Base-by-base conservation (phyloP, 1,284 basidiomycete genomes). In the Mrakiaceae sp. region DNA sequence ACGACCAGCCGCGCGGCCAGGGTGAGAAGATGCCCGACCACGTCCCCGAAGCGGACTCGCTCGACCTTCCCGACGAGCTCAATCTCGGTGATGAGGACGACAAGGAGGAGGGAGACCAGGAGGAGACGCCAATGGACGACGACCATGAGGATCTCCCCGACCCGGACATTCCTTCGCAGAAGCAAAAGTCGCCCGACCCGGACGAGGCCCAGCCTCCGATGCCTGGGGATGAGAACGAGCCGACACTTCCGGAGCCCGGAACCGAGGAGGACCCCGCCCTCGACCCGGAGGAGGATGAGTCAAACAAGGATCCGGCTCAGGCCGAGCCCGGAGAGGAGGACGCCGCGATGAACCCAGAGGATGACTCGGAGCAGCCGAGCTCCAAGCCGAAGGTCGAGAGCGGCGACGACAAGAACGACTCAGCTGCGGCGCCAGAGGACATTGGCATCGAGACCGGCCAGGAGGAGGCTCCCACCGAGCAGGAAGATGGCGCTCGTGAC, bases 31-130 rank as follows among this genome's bases (percentile, higher is more conserved):
- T 66, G 65, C 61, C 61, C 14, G 61, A 88, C 40, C 79, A 84
- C 67, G 76, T 89, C 63, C 84, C 82, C 39, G 87, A 93, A 70
- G 85, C 84, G 5, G 81, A 92, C 62, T 85, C 84, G 3, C 80
- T 95, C 60, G 87, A 94, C 71, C 80, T 94, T 12, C 91, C 91
- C 0, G 89, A 92, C 50, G 85, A 91, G 70, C 79, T 94, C 74
- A 79, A 90, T 65, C 75, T 94, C 5, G 74, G 77, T 14, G 75
- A 78, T 67, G 76, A 77, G 16, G 76, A 76, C 44, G 79, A 78
- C 46, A 76, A 76, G 11, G 75, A 72, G 27, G 72, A 74, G n/a
- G 70, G 70, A 44, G 66, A 62, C 2, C 58, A 52, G 9, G 68
- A 71, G 10, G 72, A 71, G 48, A 69, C 68, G 2, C 66, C 52